Evolutionary conservation across 2,329 filamentous ascomycete genomes (phyloP).

Genomic region (Fusarium sp.): DNA sequence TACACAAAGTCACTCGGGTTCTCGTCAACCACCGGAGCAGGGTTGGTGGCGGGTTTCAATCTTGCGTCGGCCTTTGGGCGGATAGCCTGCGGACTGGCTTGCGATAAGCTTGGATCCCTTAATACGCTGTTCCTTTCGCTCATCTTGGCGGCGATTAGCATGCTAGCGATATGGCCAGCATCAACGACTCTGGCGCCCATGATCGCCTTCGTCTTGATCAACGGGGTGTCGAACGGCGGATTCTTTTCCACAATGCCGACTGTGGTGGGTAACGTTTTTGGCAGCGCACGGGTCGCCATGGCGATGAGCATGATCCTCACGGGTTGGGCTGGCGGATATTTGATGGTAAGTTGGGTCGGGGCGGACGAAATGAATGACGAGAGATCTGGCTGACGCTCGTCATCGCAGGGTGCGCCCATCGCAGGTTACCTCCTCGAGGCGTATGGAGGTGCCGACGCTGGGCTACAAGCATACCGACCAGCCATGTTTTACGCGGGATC

Average conservation of each 20-base stretch:
- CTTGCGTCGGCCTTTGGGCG: conserved; percentile 68
- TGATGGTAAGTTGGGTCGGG: conserved; percentile 57
- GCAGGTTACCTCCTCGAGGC: conserved; percentile 68
- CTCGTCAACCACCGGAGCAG: conserved; percentile 62
- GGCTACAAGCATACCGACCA: conserved; percentile 64
- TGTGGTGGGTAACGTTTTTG: conserved; percentile 69
- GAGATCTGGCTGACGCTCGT: conserved; percentile 12
- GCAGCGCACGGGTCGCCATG: conserved; percentile 62
- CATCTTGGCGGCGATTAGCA: conserved; percentile 64
- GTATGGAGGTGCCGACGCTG: conserved; percentile 61
- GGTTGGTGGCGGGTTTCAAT: conserved; percentile 70
- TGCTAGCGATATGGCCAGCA: conserved; percentile 70
- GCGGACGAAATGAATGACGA: not conserved
- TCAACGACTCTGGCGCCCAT: conserved; percentile 65
- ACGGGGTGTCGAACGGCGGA: conserved; percentile 68
- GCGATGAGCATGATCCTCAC: conserved; percentile 72
- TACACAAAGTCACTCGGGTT: conserved; percentile 65
- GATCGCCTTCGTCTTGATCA: conserved; percentile 67
- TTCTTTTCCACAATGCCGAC: conserved; percentile 74
- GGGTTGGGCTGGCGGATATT: conserved; percentile 69
- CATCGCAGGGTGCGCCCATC: conserved; percentile 63
- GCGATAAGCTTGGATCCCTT: conserved; percentile 64
- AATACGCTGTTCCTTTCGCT: conserved; percentile 65
- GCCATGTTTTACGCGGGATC: conserved; percentile 71
- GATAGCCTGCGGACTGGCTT: conserved; percentile 63